Conservation (phyloP, 495 filamentous ascomycete species). For the Xylaria nigripes region DNA sequence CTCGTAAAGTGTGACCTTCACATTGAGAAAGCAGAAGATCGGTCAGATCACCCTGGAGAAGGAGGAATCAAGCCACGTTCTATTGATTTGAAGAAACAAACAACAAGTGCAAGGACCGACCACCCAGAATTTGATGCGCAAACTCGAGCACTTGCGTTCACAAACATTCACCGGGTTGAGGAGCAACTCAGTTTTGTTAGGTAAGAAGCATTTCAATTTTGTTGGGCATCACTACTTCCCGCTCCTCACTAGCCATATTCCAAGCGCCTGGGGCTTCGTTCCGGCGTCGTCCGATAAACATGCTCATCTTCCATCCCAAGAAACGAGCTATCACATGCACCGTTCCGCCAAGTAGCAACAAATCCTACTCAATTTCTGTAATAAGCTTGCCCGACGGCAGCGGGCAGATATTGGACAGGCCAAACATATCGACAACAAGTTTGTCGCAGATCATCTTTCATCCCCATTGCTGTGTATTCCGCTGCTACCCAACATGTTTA, state of each 20-base stretch:
- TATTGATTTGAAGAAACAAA: constrained; percentile 28
- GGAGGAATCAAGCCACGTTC: constrained; percentile 11
- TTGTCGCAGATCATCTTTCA: background rate
- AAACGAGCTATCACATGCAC: constrained; percentile 17
- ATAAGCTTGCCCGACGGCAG: background rate
- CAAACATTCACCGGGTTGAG: constrained; percentile 30
- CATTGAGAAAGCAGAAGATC: constrained; percentile 50
- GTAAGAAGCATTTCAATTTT: constrained; percentile 25
- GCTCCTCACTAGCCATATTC: constrained; percentile 7
- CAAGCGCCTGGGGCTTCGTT: constrained; percentile 11
- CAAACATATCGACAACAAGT: background rate
- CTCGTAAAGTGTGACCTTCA: constrained; percentile 71
- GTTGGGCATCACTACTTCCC: background rate
- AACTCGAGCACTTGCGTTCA: constrained; percentile 29
- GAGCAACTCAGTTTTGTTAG: constrained; percentile 42
- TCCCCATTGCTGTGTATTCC: background rate
- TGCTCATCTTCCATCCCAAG: background rate
- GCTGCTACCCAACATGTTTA: background rate
- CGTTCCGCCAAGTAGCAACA: constrained; percentile 16
- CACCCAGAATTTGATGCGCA: constrained; percentile 34
- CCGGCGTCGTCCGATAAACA: background rate
- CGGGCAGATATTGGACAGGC: constrained; percentile 3
- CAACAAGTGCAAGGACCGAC: constrained; percentile 26
- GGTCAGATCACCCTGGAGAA: constrained; percentile 9
- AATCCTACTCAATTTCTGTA: background rate